Conservation (phyloP, 1,139 yeast genomes). For the Diutina siamensis region DNA sequence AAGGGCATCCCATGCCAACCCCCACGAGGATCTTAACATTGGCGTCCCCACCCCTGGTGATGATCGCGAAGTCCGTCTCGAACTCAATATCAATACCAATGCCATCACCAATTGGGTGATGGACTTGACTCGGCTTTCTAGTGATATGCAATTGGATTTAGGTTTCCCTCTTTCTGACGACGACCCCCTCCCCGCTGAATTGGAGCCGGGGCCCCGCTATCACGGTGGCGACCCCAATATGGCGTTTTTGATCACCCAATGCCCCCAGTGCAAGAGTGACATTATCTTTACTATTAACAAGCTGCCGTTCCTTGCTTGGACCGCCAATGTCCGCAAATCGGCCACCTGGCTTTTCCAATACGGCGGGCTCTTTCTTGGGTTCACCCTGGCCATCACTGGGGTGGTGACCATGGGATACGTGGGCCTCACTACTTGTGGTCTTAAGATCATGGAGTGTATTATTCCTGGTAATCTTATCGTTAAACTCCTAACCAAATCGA, state of each 20-base stretch:
- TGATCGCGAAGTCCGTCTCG: neutral
- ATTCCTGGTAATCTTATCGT: constrained; percentile 27
- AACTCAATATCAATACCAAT: neutral
- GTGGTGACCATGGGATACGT: constrained; percentile 31
- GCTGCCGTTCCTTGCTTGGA: constrained; percentile 17
- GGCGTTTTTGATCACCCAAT: constrained; percentile 20
- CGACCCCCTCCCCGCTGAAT: neutral
- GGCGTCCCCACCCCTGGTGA: neutral
- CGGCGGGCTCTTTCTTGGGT: constrained; percentile 24
- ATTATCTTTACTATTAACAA: constrained; percentile 24
- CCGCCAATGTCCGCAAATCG: constrained; percentile 11
- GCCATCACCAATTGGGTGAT: neutral
- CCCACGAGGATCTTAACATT: constrained; percentile 10
- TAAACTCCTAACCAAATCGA: constrained; percentile 15
- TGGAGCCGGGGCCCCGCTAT: neutral
- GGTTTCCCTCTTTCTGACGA: neutral
- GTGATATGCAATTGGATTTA: neutral
- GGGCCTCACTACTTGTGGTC: constrained; percentile 30
- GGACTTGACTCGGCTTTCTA: neutral
- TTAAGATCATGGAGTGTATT: constrained; percentile 27
- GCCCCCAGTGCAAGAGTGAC: constrained; percentile 34
- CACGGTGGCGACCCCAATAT: neutral
- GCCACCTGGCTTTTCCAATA: constrained; percentile 14
- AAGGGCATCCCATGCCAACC: too few species aligned
- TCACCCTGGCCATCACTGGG: constrained; percentile 33